Evolutionary conservation across 768 basidiomycete genomes (phyloP).

Genomic region (Termitomyces sp.): DNA sequence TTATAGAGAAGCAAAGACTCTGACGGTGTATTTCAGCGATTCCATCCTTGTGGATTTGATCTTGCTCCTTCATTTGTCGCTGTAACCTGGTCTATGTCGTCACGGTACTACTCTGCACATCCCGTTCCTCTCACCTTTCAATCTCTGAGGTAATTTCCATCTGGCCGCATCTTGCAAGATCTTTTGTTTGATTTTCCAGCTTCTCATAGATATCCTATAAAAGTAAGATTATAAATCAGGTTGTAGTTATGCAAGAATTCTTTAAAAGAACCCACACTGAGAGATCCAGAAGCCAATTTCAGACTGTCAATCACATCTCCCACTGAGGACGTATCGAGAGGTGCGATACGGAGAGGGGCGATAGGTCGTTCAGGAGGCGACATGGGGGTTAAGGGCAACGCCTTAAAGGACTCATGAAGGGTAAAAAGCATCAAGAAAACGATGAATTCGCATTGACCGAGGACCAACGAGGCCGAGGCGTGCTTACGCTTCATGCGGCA

Average conservation of each 20-base stretch:
- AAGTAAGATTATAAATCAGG: not conserved
- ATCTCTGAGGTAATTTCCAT: constrained; percentile 33
- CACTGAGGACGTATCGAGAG: constrained; percentile 9
- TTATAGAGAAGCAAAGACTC: constrained; percentile 2
- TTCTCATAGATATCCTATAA: constrained; percentile 37
- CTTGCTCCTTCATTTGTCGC: constrained; percentile 35
- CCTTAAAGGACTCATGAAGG: constrained; percentile 1
- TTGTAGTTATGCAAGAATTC: not conserved
- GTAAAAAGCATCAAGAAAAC: constrained; percentile 3
- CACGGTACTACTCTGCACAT: not conserved
- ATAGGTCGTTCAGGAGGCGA: constrained; percentile 3
- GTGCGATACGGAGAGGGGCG: constrained; percentile 6
- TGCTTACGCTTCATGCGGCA: constrained; percentile 1
- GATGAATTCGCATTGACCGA: not conserved
- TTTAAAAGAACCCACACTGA: constrained; percentile 20
- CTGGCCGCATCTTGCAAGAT: constrained; percentile 33
- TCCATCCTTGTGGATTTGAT: constrained; percentile 35
- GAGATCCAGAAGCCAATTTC: constrained; percentile 22
- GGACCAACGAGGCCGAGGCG: constrained; percentile 12
- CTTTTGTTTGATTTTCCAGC: constrained; percentile 37
- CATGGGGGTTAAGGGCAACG: constrained; percentile 16
- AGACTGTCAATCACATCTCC: constrained; percentile 15
- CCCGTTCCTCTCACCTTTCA: constrained; percentile 26
- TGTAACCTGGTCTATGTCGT: constrained; percentile 29
- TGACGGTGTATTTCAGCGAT: constrained; percentile 45